Base-by-base conservation (phyloP, 805 yeast genomes). In the Starmerella asiatica region DNA sequence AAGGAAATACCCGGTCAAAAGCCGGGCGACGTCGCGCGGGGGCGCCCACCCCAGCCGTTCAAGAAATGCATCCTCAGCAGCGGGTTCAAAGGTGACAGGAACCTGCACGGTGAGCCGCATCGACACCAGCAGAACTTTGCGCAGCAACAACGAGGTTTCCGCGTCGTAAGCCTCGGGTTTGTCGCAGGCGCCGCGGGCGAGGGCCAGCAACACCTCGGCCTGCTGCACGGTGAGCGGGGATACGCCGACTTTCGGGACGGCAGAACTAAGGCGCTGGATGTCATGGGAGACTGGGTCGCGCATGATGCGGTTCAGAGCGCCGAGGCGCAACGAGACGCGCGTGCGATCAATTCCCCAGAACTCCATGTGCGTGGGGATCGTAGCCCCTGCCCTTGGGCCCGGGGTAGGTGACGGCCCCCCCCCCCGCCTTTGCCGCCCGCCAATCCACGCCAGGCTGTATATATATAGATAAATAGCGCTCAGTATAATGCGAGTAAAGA, bases 121-220 rank as follows among this genome's bases (percentile, higher is more conserved):
- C 11, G 21, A 8, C 5, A n/a, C 17, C n/a, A 23, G 15, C 6
- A 34, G 21, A 6, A 17, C 21, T 8, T 34, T 21, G 7, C 19
- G 14, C 11, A 23, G 30, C 8, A n/a, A 4, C 21, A 20, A 11
- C 29, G 15, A 5, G 5, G 18, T 4, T 15, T 9, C 16, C n/a
- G 8, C 20, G 19, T 34, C n/a, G n/a, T 11, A 23, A 5, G n/a
- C 16, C 11, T 5, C 19, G 29, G 36, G 30, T 5, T 15, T 9
- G 20, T 24, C 16, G 30, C 29, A 21, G 14, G 26, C 30, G 24
- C 42, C 59, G 21, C 62, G 61, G 44, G 78, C 71, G 21, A 79
- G 56, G 0, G 83, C 79, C 33, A 70, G 48, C 43, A 77, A 59
- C 4, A 70, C 67, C 46, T 77, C 80, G 42, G 65, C 63, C 52